Base-by-base conservation (phyloP, 2,329 filamentous ascomycete species). In the Colletotrichum coccodes region DNA sequence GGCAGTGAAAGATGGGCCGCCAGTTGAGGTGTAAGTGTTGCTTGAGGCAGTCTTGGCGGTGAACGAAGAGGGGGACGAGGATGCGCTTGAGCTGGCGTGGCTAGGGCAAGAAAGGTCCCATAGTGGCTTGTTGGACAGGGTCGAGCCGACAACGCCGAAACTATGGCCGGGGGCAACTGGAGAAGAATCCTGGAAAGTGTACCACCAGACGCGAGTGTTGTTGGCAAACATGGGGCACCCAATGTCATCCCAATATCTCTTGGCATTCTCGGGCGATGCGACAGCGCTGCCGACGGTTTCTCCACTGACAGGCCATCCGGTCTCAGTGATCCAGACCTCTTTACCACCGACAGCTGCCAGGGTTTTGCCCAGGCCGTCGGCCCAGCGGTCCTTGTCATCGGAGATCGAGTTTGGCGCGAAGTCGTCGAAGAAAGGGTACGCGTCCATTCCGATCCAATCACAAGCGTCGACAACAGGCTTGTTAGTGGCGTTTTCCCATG, bases 341-440 rank as follows among this genome's bases (percentile, higher is more conserved):
- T 87, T 87, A 74, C 81, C 83, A 32, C 77, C 76, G 72, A 84
- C 83, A 53, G 84, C 86, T 42, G 78, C 83, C 58, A 80, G 53
- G 70, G 82, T 81, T n/a, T n/a, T n/a, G n/a, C n/a, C n/a, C n/a
- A n/a, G n/a, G n/a, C n/a, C n/a, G n/a, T n/a, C n/a, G 59, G 80
- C 80, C 53, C 84, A 73, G 75, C 79, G 86, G 49, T 85, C 85
- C 64, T 74, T 75, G 77, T 85, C 81, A 74, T 89, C 85, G 63
- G 86, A 82, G 74, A 91, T 90, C 74, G 74, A 70, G 80, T 89
- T 89, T 76, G 80, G 79, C 78, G 86, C 83, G 74, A 78, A 83
- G 75, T 80, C 84, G 81, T 92, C 86, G 80, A 88, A 92, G 83
- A 90, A 91, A 34, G 90, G 89, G 77, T 91, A 91, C 75, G 88